Evolutionary conservation across 2,329 filamentous ascomycete species (phyloP), one percentile per base, ranked within the genome.

Genomic region (Botrytis cinerea): DNA sequence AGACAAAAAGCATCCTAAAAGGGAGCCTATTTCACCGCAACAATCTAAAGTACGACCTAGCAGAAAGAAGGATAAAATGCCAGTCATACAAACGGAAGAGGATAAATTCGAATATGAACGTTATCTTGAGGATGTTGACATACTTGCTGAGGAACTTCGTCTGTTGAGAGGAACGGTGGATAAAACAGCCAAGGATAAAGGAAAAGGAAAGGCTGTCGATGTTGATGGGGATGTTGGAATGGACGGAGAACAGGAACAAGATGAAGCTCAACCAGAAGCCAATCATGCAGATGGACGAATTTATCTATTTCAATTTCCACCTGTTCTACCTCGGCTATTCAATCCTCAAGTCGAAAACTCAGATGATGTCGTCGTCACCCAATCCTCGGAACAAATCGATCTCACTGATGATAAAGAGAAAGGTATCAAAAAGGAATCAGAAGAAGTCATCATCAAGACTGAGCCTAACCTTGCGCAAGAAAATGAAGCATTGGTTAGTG

Each of bases 251-350:
- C 46, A 73, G 45, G 73, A 74, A 68, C 54, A 73, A 20, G 57
- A 40, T 57, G 72, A 69, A 71, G 77, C 78, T 38, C 75, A 78
- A 20, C 25, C 70, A 57, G 70, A 72, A 54, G 70, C 46, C 9
- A 64, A 54, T 32, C 70, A 72, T 43, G 79, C 80, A 66, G 87
- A 90, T 63, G 88, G 89, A 35, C 85, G 87, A 54, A 80, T 91
- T 70, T 91, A 90, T 75, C 83, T 91, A 68, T 91, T 91, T 82
- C 89, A 91, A 77, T 87, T 91, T 76, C 89, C 89, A 59, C 88
- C 88, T 8, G 82, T 90, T 6, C 84, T 91, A 18, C 89, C 89
- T 12, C 86, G 87, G 0, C 82, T 91, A 22, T 78, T 78, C 67
- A 78, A 81, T 72, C 79, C 79, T 10, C 38, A 67, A 38, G 76